Conservation (phyloP, 2,329 filamentous ascomycete species). For the Colletotrichum sp. region DNA sequence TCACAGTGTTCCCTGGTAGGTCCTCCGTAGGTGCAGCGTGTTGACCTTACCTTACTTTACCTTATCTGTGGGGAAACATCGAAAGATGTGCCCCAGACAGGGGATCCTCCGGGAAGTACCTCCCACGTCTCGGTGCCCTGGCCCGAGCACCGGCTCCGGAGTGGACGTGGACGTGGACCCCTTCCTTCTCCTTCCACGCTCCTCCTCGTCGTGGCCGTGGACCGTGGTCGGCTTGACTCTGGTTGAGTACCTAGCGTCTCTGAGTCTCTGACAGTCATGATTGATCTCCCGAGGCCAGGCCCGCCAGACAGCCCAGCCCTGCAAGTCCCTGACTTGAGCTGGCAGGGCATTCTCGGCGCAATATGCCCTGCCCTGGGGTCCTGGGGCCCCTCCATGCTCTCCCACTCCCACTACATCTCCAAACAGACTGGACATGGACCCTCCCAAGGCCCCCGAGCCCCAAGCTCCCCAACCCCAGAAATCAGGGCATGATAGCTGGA, state of each 20-base stretch:
- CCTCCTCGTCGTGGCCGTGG: neutral
- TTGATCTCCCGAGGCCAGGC: too few relatives aligned
- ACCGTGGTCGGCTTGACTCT: neutral
- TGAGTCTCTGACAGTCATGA: neutral
- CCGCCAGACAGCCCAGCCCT: neutral
- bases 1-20: too few relatives aligned
- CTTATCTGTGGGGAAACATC: conserved; percentile 21
- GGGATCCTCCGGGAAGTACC: neutral
- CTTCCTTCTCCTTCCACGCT: neutral
- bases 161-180: neutral
- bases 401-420: neutral
- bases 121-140: neutral
- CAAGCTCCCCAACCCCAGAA: neutral
- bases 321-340: neutral
- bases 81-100: conserved; percentile 12
- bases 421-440: neutral
- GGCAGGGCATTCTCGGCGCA: neutral
- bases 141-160: neutral
- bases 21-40: too few relatives aligned
- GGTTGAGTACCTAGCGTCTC: too few relatives aligned
- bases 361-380: neutral
- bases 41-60: neutral
- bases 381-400: neutral
- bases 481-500: neutral
- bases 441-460: neutral